These are phyloP conservation scores for Protomyces arabidopsidicola DNA, from an alignment of 1,139 yeast genomes.

Conservation along the genomic window DNA sequence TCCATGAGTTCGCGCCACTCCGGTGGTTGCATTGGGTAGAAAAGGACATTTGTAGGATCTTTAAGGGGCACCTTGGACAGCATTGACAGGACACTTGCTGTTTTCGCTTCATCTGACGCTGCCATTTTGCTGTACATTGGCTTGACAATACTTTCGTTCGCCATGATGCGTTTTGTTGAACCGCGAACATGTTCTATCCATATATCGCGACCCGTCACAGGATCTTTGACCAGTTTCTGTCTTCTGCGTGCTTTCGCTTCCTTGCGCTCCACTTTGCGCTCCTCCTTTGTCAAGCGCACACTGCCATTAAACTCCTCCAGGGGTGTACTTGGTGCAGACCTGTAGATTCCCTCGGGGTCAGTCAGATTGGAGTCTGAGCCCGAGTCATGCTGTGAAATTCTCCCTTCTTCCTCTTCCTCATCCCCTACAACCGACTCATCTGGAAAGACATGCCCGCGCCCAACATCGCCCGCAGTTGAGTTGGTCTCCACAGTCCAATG, in stretches of 20 bases:
- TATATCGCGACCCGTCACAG: constrained; percentile 14
- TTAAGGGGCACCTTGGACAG: constrained; percentile 22
- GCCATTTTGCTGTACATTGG: constrained; percentile 1
- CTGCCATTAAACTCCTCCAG: background rate
- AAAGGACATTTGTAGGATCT: constrained; percentile 27
- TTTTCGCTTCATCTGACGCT: background rate
- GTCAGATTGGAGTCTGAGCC: background rate
- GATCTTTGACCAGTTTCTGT: constrained; percentile 19
- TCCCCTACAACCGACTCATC: background rate
- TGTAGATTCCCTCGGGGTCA: constrained; percentile 14
- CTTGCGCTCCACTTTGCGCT: constrained; percentile 2
- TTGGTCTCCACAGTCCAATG: background rate
- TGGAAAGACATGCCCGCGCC: constrained; percentile 11
- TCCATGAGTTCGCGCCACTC: constrained; percentile 20
- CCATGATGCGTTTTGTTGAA: constrained; percentile 1
- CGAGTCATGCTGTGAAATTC: background rate
- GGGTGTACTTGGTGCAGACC: background rate
- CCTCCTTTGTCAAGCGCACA: constrained; percentile 9
- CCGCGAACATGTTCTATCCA: constrained; percentile 24
- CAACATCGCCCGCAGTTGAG: background rate
- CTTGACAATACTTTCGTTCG: constrained; percentile 10
- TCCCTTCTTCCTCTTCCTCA: background rate
- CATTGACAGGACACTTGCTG: constrained; percentile 9
- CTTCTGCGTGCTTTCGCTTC: constrained; percentile 9
- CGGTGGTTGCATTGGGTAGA: constrained; percentile 26